Percentiles rank a stretch among this genome's conserved stretches.
phyloP scores from a whole-genome alignment of 1,139 yeast genomes.

The Kodamaea alishanica region DNA sequence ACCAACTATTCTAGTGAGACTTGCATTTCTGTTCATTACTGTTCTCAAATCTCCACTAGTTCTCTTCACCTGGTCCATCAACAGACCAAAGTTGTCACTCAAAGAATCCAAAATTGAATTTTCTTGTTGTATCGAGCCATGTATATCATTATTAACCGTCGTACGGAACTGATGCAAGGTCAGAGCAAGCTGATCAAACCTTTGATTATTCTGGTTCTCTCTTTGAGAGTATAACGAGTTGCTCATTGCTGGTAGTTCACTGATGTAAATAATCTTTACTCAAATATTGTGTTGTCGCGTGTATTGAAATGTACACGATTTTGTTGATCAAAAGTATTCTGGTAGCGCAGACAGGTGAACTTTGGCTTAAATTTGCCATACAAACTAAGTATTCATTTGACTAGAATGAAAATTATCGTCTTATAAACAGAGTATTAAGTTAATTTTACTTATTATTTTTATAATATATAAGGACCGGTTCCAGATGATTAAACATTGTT shows the following conservation, averaged over 20 bases:
- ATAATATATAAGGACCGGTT: too few species aligned
- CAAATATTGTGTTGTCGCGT: neutral
- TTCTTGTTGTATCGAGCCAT: conserved; percentile 42
- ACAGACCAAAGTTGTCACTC: conserved; percentile 55
- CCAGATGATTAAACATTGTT: conserved; percentile 15
- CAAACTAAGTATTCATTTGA: neutral
- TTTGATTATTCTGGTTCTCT: conserved; percentile 43
- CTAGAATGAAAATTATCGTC: too few species aligned
- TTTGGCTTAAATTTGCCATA: neutral
- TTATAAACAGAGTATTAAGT: too few species aligned
- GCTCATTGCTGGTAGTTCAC: conserved; percentile 20
- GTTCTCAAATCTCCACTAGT: conserved; percentile 64
- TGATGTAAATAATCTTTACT: neutral
- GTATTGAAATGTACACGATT: neutral
- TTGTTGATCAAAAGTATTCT: too few species aligned
- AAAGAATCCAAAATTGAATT: conserved; percentile 48
- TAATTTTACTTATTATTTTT: too few species aligned
- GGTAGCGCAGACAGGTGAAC: too few species aligned
- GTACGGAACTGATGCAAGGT: conserved; percentile 44
- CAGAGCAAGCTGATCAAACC: conserved; percentile 44
- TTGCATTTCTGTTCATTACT: conserved; percentile 44
- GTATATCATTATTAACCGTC: conserved; percentile 44
- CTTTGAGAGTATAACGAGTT: conserved; percentile 41
- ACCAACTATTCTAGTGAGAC: conserved; percentile 40
- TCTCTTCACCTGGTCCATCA: conserved; percentile 58